Evolutionary conservation across 352 stramenopile genomes (phyloP), one percentile per base, ranked within the genome.

Genomic region (Detonula confervacea): DNA sequence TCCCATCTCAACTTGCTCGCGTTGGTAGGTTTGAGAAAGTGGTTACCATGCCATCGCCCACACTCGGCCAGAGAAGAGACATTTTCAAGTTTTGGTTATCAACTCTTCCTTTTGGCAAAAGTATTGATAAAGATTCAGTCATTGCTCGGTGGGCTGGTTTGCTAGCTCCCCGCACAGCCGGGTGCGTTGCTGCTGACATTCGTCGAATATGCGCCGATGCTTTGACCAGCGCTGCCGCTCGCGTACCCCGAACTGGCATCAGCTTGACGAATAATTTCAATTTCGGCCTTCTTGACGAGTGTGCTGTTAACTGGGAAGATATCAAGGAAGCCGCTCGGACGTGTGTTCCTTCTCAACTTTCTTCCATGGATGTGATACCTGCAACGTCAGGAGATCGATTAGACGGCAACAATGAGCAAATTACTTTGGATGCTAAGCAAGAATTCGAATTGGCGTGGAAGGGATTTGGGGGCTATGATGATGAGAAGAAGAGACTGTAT

Each of bases 181-280:
- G 88, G 42, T 93, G 77, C 64, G 84, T 93, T 9, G 84, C 88
- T 24, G 55, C 67, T 20, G 88, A 93, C 68, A 83, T 93, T 66
- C 59, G 69, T 39, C 63, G 77, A 20, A 74, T 91, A 16, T 89
- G 79, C 60, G 71, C 77, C 7, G 74, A 91, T 84, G 88, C 88
- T 18, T 70, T 79, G 22, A 87, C 80, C 30, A 54, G 56, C 37
- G 70, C 83, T 29, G 39, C 61, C n/a, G 71, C 67, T 57, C 52
- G 65, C 18, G 30, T 46, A 16, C 29, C 47, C 67, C 33, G 29
- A 35, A 64, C 61, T 47, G 27, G 22, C 30, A 44, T 14, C 1
- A 51, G 18, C 9, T 5, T 5, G 33, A 42, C 33, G 11, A 42
- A 42, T 42, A 42, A 11, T 42, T 5, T 42, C 33, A 42, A 46